These are phyloP conservation scores for Trichoderma sp. DNA, from an alignment of 2,329 filamentous ascomycete species.

Conservation along the genomic window DNA sequence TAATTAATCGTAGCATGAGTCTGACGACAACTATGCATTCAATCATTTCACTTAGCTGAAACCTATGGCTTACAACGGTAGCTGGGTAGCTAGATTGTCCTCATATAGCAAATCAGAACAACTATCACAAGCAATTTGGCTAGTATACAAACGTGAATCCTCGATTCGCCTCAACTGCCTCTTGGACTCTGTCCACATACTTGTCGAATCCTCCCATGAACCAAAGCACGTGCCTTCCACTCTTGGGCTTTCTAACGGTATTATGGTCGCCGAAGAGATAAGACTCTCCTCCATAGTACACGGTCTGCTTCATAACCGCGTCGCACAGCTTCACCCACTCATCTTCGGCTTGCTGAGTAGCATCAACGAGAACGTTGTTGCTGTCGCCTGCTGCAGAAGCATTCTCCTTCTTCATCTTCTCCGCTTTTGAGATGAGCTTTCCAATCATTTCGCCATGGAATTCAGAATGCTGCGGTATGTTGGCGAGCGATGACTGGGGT, in stretches of 20 bases:
- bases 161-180: neutral
- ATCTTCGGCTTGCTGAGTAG: constrained; percentile 3
- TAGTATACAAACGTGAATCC: neutral
- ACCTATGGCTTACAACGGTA: too few species aligned
- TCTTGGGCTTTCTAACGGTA: neutral
- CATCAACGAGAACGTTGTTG: neutral
- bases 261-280: neutral
- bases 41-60: too few species aligned
- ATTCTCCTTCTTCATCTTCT: neutral
- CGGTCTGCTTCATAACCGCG: neutral
- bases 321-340: neutral
- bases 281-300: neutral
- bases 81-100: too few species aligned
- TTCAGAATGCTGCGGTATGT: neutral
- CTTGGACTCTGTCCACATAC: neutral
- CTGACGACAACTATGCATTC: too few species aligned
- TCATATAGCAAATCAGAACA: too few species aligned
- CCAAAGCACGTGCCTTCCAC: neutral
- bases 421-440: neutral
- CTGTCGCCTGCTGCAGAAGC: neutral
- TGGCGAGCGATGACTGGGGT: neutral
- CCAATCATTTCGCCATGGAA: neutral
- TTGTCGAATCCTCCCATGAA: neutral
- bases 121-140: too few species aligned
- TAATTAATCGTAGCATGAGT: too few species aligned